Conservation (phyloP, 495 filamentous ascomycete species). For the Daldinia bambusicola region DNA sequence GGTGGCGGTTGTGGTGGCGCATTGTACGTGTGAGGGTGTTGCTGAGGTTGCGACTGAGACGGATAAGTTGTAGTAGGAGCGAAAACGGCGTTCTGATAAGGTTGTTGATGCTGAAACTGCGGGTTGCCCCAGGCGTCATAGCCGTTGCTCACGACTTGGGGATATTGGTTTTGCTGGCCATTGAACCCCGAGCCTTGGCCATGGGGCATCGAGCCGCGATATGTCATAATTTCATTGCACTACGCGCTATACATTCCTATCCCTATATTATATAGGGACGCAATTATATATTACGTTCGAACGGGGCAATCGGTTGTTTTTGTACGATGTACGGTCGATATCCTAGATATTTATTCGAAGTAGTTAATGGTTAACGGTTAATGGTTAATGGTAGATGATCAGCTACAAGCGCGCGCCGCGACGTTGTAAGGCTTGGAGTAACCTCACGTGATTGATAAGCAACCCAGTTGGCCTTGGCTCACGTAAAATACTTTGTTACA, state of each 20-base stretch:
- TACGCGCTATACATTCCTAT: slow-evolving; percentile 28
- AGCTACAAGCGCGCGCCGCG: slow-evolving; percentile 32
- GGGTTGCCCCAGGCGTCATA: slow-evolving; percentile 42
- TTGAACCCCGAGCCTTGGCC: slow-evolving; percentile 54
- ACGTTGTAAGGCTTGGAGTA: slow-evolving; percentile 28
- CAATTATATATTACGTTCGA: slow-evolving; percentile 5
- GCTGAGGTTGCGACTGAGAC: slow-evolving; percentile 11
- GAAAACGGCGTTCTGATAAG: slow-evolving; percentile 33
- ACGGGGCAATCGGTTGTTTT: slow-evolving; percentile 1
- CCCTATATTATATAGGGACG: slow-evolving; percentile 11
- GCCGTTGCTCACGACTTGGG: slow-evolving; percentile 37
- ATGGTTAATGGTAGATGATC: slow-evolving; percentile 9
- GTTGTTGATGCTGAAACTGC: slow-evolving; percentile 44
- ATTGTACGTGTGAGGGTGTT: slow-evolving; percentile 3
- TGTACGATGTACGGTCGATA: not conserved
- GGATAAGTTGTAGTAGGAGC: slow-evolving; percentile 11
- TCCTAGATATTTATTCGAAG: slow-evolving; percentile 7
- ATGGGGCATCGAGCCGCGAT: slow-evolving; percentile 56
- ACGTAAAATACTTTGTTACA: not conserved
- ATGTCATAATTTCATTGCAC: slow-evolving; percentile 54
- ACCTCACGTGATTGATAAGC: slow-evolving; percentile 29
- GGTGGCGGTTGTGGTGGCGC: not conserved
- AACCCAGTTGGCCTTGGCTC: not conserved
- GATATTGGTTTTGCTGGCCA: slow-evolving; percentile 51
- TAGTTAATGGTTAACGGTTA: not conserved